Base-by-base conservation (phyloP, 2,329 filamentous ascomycete species). In the Rhynchosporium graminicola region DNA sequence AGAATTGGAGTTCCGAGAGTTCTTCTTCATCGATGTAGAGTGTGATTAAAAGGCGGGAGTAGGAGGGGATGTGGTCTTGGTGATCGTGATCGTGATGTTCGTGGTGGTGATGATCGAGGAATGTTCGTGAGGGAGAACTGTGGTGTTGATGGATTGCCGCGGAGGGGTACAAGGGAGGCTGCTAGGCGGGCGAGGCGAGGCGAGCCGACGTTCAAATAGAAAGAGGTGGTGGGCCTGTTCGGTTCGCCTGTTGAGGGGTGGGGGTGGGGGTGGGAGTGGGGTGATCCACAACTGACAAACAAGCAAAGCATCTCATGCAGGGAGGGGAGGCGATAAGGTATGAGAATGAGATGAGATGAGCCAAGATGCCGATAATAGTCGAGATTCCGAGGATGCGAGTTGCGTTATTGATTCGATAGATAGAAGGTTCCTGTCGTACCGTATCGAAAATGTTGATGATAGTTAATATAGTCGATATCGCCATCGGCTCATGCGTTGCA, bases 11-110 rank as follows among this genome's bases (percentile, higher is more conserved):
- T 6, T 36, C 33, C 33, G 76, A 69, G 78, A 83, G 77, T 77
- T 77, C 81, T 84, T 77, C 82, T 84, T 86, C 84, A 87, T 87
- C 83, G 83, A 86, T 72, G 64, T 72, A 61, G 69, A 45, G 38
- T 47, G 20, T 15, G 43, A 31, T 10, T 36, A 36, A 36, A 6
- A 10, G n/a, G 42, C 42, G 31, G 12, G 43, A 15, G 10, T 20
- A 26, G 36, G 42, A 6, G 50, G n/a, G 20, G 45, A 36, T 36
- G 29, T 42, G 12, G 31, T 52, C 0, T 15, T 52, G 28, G 26
- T 43, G 31, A n/a, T 28, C 8, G 29, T 36, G 28, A 31, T 50
- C n/a, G 5, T 48, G 51, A 20, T 33, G 57, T n/a, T n/a, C n/a
- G n/a, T n/a, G n/a, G n/a, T n/a, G n/a, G n/a, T n/a, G n/a, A n/a